These are phyloP conservation scores for Hericium coralloides DNA, from an alignment of 768 basidiomycete genomes.

Conservation along the genomic window DNA sequence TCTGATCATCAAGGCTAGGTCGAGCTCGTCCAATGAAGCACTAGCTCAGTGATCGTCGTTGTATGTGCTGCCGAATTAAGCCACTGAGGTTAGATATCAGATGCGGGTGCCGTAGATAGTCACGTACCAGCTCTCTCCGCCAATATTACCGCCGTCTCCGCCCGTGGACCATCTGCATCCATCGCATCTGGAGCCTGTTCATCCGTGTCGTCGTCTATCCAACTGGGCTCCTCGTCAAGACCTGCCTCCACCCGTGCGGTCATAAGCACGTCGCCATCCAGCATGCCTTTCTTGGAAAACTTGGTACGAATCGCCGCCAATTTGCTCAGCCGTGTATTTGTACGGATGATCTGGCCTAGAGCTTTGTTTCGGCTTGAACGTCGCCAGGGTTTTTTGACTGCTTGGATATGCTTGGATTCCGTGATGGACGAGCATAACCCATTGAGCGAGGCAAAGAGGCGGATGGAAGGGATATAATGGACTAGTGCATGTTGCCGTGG, in stretches of 20 bases:
- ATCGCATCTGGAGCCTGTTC: not conserved
- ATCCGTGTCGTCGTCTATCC: not conserved
- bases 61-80: too few relatives aligned
- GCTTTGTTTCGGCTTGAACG: not conserved
- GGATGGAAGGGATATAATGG: conserved; percentile 17
- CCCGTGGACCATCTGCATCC: not conserved
- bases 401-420: conserved; percentile 18
- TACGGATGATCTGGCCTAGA: not conserved
- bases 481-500: conserved; percentile 20
- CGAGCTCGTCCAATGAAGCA: not conserved
- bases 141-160: not conserved
- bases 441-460: conserved; percentile 17
- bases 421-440: conserved; percentile 16
- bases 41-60: not conserved
- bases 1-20: not conserved
- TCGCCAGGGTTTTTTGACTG: conserved; percentile 7
- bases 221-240: not conserved
- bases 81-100: not conserved
- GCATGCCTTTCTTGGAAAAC: not conserved
- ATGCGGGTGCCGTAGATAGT: not conserved
- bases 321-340: not conserved
- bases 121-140: not conserved
- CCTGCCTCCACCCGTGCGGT: not conserved
- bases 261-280: not conserved
- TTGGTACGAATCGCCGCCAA: not conserved